These are phyloP conservation scores for Dactylellina cionopaga DNA, from an alignment of 2,329 filamentous ascomycete genomes.

Conservation along the genomic window DNA sequence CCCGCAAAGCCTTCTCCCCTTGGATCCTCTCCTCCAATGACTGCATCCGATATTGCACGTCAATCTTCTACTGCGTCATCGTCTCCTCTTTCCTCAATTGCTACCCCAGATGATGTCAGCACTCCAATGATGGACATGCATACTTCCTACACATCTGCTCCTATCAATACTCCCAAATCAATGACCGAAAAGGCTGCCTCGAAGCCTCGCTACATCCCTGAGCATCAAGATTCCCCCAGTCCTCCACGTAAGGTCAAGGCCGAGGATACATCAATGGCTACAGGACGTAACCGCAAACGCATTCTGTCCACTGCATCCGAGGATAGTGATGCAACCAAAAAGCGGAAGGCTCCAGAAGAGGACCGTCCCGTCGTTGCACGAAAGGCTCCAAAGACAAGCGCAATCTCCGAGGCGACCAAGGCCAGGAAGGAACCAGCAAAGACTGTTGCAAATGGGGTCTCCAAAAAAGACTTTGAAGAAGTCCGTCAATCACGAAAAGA, in stretches of 20 bases:
- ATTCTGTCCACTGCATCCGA: slow-evolving; percentile 35
- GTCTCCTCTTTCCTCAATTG: slow-evolving; percentile 43
- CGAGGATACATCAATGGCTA: slow-evolving; percentile 12
- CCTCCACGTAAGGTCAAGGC: slow-evolving; percentile 33
- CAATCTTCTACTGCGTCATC: slow-evolving; percentile 48
- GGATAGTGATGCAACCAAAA: slow-evolving; percentile 35
- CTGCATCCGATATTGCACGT: slow-evolving; percentile 30
- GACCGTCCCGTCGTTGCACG: slow-evolving; percentile 36
- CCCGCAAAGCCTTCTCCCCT: slow-evolving; percentile 56
- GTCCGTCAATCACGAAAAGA: slow-evolving; percentile 26
- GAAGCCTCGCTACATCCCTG: slow-evolving; percentile 45
- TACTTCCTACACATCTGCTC: slow-evolving; percentile 44
- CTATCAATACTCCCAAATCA: slow-evolving; percentile 26
- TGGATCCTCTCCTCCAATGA: slow-evolving; percentile 56
- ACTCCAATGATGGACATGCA: slow-evolving; percentile 44
- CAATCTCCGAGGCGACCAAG: slow-evolving; percentile 21
- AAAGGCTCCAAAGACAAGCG: slow-evolving; percentile 43
- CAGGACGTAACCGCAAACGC: slow-evolving; percentile 28
- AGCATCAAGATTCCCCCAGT: slow-evolving; percentile 34
- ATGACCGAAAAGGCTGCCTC: slow-evolving; percentile 37
- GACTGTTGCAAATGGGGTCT: slow-evolving; percentile 32
- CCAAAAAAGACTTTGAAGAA: slow-evolving; percentile 42
- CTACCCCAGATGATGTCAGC: slow-evolving; percentile 43
- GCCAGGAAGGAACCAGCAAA: slow-evolving; percentile 17
- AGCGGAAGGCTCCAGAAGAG: slow-evolving; percentile 41